These are phyloP conservation scores for Acer saccharum DNA, from an alignment of 345 rosid genomes.

Conservation along the genomic window DNA sequence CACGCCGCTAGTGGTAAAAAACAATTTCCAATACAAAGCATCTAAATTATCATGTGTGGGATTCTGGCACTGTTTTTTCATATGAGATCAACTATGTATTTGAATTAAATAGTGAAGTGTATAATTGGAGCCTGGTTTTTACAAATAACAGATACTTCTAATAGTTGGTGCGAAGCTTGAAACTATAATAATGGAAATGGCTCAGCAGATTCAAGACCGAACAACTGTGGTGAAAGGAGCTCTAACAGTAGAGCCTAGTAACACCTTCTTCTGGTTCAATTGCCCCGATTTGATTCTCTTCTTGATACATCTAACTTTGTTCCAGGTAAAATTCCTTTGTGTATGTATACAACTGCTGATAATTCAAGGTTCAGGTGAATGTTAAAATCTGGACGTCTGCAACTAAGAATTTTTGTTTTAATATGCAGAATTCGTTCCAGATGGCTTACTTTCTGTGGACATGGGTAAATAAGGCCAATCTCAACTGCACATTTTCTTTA, in stretches of 20 bases:
- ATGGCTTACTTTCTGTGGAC: constrained; percentile 53
- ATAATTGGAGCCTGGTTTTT: neutral
- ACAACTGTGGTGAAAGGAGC: constrained; percentile 43
- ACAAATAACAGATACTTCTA: constrained; percentile 30
- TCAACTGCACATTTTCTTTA: neutral
- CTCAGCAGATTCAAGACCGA: constrained; percentile 41
- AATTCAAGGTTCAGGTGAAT: no score
- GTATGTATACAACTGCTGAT: no score
- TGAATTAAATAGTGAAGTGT: neutral
- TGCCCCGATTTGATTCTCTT: constrained; percentile 39
- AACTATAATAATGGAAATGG: constrained; percentile 47
- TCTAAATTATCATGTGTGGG: no score
- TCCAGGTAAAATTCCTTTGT: constrained; percentile 31
- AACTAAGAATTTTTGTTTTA: neutral
- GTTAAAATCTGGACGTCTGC: neutral
- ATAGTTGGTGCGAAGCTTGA: constrained; percentile 46
- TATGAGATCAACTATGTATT: neutral
- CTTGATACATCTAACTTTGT: constrained; percentile 45
- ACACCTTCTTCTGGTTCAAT: constrained; percentile 50
- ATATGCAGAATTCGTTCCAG: constrained; percentile 50
- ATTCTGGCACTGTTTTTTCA: no score
- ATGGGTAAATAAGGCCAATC: constrained; percentile 38
- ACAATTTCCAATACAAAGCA: neutral
- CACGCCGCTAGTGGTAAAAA: constrained; percentile 34
- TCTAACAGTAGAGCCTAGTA: constrained; percentile 42